Evolutionary conservation across 139 green algal species (phyloP), one percentile per base, ranked within the genome.

Genomic region (Tetradesmus obliquus): DNA sequence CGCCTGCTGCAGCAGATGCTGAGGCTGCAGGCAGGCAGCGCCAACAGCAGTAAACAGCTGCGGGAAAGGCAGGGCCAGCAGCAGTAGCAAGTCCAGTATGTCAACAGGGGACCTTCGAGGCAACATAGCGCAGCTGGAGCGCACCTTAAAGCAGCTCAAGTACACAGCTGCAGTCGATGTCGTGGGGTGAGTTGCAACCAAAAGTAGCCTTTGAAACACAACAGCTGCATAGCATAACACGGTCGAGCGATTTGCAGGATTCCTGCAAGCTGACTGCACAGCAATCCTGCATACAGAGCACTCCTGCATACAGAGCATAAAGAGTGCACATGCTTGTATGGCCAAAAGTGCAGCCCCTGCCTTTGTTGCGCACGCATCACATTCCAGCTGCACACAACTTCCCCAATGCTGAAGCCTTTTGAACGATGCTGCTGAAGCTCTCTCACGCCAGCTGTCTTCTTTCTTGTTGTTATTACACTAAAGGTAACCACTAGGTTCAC

Each of bases 91-190:
- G 1, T 3, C 13, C 10, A 55, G 12, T 9, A 96, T 95, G 93
- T 87, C 93, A 0, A 97, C 94, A 5, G 95, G 95, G 1, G 96
- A 97, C 79, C 13, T 96, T 0, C 53, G 82, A 17, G 95, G 94
- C 13, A 96, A 96, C n/a, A 71, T 96, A 3, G 66, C 93, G 10
- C 62, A 94, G 10, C 92, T 97, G 32, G 71, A 91, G 22, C 91
- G 93, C 2, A 93, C 95, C 53, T 84, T 96, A 2, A 91, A 91
- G 55, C 88, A 93, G 3, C 91, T 97, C 20, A 96, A 95, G 76
- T 97, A 95, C 88, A 87, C 91, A 10, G 80, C 12, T 13, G 86
- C 91, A 0, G 82, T 96, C 0, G 95, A 97, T 72, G 93, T 95
- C 79, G 93, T 95, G 1, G 95, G 96, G 96, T 97, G 86, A 60